phyloP scores from a whole-genome alignment of 352 stramenopile genomes.

The Pythium apleroticum region DNA sequence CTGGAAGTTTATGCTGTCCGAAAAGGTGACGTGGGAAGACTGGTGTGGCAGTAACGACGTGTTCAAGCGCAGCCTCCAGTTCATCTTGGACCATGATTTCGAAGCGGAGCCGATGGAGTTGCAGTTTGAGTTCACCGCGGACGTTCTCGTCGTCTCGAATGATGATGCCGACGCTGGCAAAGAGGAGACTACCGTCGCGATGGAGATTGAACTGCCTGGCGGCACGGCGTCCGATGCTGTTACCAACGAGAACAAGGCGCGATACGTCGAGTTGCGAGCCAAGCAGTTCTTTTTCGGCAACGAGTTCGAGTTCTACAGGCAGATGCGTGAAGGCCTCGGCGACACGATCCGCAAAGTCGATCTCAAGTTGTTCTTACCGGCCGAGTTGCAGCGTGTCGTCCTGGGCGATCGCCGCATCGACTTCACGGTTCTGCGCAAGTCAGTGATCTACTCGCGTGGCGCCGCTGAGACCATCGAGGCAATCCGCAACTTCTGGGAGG shows the following conservation, averaged over 20 bases:
- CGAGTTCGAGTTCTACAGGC: constrained; percentile 55
- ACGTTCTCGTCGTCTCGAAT: constrained; percentile 39
- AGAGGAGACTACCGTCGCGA: constrained; percentile 26
- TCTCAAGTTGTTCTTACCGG: constrained; percentile 55
- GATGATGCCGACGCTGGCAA: not conserved
- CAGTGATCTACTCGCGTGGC: constrained; percentile 57
- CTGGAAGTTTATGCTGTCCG: constrained; percentile 65
- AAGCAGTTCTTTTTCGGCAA: constrained; percentile 66
- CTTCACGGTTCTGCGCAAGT: constrained; percentile 47
- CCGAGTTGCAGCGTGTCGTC: constrained; percentile 53
- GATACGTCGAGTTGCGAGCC: constrained; percentile 63
- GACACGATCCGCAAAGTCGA: constrained; percentile 56
- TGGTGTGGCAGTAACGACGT: constrained; percentile 59
- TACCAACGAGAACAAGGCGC: constrained; percentile 68
- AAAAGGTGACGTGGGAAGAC: constrained; percentile 54
- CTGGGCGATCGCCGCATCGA: constrained; percentile 55
- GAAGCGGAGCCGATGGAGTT: constrained; percentile 51
- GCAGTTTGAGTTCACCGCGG: constrained; percentile 62
- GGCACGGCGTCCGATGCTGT: constrained; percentile 36
- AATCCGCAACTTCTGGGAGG: constrained; percentile 61
- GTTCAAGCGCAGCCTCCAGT: constrained; percentile 61
- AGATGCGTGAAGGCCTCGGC: constrained; percentile 54
- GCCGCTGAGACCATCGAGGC: constrained; percentile 42
- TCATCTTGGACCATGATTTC: constrained; percentile 70
- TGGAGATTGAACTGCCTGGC: constrained; percentile 64